These are phyloP conservation scores for Sedum album DNA, from an alignment of 164 flowering plant genomes.

Conservation along the genomic window DNA sequence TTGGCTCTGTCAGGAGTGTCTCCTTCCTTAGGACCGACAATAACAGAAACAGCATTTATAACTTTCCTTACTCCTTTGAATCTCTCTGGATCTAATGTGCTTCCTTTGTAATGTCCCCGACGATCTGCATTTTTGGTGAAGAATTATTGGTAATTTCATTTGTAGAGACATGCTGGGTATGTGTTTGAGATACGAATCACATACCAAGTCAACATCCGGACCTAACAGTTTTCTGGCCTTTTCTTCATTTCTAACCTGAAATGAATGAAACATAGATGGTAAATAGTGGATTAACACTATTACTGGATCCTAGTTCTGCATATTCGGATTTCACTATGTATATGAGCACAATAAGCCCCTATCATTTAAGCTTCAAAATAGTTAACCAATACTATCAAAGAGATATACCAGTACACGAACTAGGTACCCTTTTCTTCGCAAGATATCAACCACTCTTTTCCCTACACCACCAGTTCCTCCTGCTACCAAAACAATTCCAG, in stretches of 20 bases:
- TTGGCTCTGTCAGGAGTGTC: slow-evolving; percentile 95
- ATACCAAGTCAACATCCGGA: slow-evolving; percentile 78
- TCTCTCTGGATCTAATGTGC: slow-evolving; percentile 57
- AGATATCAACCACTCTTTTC: slow-evolving; percentile 73
- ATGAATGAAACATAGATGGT: neutral
- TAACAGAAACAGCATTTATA: slow-evolving; percentile 84
- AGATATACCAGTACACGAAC: slow-evolving; percentile 71
- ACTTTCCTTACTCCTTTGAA: slow-evolving; percentile 88
- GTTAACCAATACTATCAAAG: neutral
- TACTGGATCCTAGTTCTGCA: no score
- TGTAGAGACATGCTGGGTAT: neutral
- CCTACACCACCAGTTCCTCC: slow-evolving; percentile 99
- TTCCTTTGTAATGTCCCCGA: slow-evolving; percentile 85
- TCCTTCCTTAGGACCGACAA: slow-evolving; percentile 97
- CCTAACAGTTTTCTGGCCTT: slow-evolving; percentile 88
- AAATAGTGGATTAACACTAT: neutral
- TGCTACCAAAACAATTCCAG: slow-evolving; percentile 64
- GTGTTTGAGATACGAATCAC: slow-evolving; percentile 12
- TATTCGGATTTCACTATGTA: neutral
- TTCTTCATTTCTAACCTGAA: slow-evolving; percentile 92
- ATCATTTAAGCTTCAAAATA: neutral
- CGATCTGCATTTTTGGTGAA: slow-evolving; percentile 34
- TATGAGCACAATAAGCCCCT: neutral
- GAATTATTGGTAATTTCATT: neutral
- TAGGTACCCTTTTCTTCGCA: slow-evolving; percentile 63